phyloP scores from a whole-genome alignment of 139 green algal species.

The Spirogloea muscicola region DNA sequence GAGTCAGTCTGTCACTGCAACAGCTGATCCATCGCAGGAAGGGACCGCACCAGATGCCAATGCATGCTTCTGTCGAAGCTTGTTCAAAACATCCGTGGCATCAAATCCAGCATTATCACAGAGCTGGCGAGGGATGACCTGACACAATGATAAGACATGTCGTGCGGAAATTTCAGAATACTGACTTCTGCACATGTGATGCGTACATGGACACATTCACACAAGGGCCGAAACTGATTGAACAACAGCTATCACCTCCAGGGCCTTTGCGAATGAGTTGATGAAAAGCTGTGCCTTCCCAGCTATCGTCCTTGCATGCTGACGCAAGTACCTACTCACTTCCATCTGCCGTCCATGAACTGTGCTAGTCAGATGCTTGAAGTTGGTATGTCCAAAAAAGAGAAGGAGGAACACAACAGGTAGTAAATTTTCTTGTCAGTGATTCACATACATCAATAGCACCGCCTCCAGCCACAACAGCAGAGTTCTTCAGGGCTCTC shows the following conservation, averaged over 20 bases:
- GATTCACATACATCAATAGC: constrained; percentile 78
- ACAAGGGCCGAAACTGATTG: not conserved
- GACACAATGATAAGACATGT: too few relatives aligned
- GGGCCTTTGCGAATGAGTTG: constrained; percentile 63
- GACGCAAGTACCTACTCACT: constrained; percentile 51
- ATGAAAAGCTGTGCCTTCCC: constrained; percentile 96
- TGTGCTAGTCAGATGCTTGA: too few relatives aligned
- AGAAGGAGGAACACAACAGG: too few relatives aligned
- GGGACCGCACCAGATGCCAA: too few relatives aligned
- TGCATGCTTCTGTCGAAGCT: constrained; percentile 93
- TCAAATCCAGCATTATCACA: constrained; percentile 97
- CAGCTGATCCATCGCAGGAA: too few relatives aligned
- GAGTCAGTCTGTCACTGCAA: too few relatives aligned
- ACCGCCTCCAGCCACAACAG: constrained; percentile 87
- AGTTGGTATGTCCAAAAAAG: too few relatives aligned
- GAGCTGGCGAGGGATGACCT: constrained; percentile 90
- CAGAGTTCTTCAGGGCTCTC: constrained; percentile 71
- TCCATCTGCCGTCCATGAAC: constrained; percentile 53
- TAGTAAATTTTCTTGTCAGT: too few relatives aligned
- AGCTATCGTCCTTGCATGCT: constrained; percentile 63
- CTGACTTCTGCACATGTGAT: too few relatives aligned
- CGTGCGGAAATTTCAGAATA: too few relatives aligned
- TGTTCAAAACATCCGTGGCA: constrained; percentile 96
- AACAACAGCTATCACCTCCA: constrained; percentile 41
- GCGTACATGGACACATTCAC: not conserved